Conservation (phyloP, 148 eudicot species). For the Heliamphora exappendiculata region DNA sequence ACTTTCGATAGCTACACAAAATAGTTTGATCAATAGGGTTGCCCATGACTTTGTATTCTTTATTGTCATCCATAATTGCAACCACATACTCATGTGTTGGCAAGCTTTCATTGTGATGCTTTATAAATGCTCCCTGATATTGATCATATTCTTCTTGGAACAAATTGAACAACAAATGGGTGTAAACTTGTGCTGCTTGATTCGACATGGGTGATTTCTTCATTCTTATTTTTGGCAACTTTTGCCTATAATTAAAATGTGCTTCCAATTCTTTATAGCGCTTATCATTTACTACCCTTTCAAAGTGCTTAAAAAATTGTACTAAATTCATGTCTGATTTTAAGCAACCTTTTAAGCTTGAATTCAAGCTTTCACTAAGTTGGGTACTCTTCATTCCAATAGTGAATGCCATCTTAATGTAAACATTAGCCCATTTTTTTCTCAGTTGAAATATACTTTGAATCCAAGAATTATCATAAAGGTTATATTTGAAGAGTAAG, state of each 20-base stretch:
- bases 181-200: constrained; percentile 19
- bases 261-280: constrained; percentile 19
- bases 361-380: constrained; percentile 15
- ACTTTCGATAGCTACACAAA: background rate
- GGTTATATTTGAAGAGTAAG: background rate
- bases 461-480: constrained; percentile 16
- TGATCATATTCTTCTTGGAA: constrained; percentile 21
- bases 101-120: background rate
- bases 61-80: too few relatives aligned
- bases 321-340: background rate
- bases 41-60: too few relatives aligned
- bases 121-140: background rate
- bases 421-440: constrained; percentile 15
- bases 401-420: constrained; percentile 2
- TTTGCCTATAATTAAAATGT: constrained; percentile 12
- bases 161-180: background rate
- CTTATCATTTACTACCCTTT: too few relatives aligned
- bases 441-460: constrained; percentile 5
- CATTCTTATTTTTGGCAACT: constrained; percentile 14
- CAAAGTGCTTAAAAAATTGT: constrained; percentile 19
- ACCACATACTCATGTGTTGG: background rate
- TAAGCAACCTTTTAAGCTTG: constrained; percentile 5
- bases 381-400: constrained; percentile 15
- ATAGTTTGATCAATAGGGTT: background rate
- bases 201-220: constrained; percentile 14